Evolutionary conservation across 2,329 filamentous ascomycete genomes (phyloP).

Genomic region (Calonectria crousiana): DNA sequence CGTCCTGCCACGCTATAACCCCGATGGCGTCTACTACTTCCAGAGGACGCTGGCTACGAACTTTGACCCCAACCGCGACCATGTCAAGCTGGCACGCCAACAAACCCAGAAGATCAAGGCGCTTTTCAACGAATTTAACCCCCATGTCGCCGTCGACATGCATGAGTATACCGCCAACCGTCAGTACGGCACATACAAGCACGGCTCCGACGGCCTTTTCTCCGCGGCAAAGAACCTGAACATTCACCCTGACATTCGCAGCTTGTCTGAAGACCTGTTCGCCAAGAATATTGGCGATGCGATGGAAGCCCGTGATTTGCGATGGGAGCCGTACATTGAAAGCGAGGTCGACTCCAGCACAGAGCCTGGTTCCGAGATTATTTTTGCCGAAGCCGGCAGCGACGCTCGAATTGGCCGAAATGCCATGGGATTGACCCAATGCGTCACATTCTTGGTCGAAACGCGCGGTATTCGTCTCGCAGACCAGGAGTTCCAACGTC

Average conservation of each 20-base stretch:
- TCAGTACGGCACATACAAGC: conserved; percentile 37
- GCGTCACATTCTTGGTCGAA: conserved; percentile 47
- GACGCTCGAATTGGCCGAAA: conserved; percentile 48
- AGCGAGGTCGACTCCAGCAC: conserved; percentile 28
- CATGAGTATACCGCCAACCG: conserved; percentile 46
- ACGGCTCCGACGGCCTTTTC: conserved; percentile 47
- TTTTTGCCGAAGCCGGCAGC: conserved; percentile 44
- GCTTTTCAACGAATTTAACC: conserved; percentile 42
- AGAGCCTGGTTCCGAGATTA: conserved; percentile 16
- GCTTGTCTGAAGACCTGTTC: conserved; percentile 46
- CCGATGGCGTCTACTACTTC: conserved; percentile 50
- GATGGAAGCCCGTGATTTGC: conserved; percentile 43
- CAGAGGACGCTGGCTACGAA: conserved; percentile 46
- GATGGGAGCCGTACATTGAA: conserved; percentile 46
- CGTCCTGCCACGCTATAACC: conserved; percentile 48
- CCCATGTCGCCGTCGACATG: conserved; percentile 49
- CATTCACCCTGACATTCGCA: conserved; percentile 46
- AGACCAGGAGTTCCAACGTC: conserved; percentile 47
- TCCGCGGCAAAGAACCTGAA: conserved; percentile 51
- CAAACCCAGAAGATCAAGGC: conserved; percentile 48
- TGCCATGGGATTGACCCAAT: conserved; percentile 45
- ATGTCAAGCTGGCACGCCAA: conserved; percentile 48
- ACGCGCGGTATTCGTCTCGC: conserved; percentile 47
- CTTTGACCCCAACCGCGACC: conserved; percentile 50
- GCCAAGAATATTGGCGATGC: conserved; percentile 43